Base-by-base conservation (phyloP, 2,329 filamentous ascomycete genomes). In the Exophiala sp. region DNA sequence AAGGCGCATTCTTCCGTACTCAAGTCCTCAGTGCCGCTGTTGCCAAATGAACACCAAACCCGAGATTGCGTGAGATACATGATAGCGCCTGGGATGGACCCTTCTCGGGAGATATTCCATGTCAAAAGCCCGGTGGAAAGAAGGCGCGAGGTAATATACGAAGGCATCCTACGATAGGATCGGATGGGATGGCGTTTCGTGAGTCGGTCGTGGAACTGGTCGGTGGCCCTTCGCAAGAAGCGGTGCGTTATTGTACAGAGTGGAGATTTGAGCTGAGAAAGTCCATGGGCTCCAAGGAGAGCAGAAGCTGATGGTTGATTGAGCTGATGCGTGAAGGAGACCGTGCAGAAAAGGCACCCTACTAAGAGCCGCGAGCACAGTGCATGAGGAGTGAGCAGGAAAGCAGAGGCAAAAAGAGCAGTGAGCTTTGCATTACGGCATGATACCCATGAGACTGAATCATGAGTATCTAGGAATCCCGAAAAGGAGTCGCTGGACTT, bases 1-100 rank as follows among this genome's bases (percentile, higher is more conserved):
- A 97, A 82, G 93, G 93, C 58, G 90, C 88, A 50, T 97, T 97
- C 80, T 98, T 98, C 81, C 78, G 93, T 67, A 98, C 93, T 58
- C 93, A 97, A 69, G 93, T 98, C 44, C 78, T 98, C 62, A 95
- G 72, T 62, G 68, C 73, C 52, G 73, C 73, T 53, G 73, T 76
- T 62, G 73, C 73, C 46, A 75, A 75, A 68, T 75, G 69, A 67
- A 22, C 34, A 30, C 23, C 41, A 4, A 23, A 30, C 18, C 5
- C 6, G 13, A 19, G 19, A 18, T 16, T 2, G 34, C 14, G 19
- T 19, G 13, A 19, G 34, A 18, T 18, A 16, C 34, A 19, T 19
- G 6, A 19, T 7, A 19, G 18, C 6, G 14, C 18, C 2, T 2
- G 7, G 34, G 19, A 18, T 9, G 6, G 3, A 19, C 29, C 7